Evolutionary conservation across 495 filamentous ascomycete genomes (phyloP), one percentile per base, ranked within the genome.

Genomic region (Penicillium desertorum): DNA sequence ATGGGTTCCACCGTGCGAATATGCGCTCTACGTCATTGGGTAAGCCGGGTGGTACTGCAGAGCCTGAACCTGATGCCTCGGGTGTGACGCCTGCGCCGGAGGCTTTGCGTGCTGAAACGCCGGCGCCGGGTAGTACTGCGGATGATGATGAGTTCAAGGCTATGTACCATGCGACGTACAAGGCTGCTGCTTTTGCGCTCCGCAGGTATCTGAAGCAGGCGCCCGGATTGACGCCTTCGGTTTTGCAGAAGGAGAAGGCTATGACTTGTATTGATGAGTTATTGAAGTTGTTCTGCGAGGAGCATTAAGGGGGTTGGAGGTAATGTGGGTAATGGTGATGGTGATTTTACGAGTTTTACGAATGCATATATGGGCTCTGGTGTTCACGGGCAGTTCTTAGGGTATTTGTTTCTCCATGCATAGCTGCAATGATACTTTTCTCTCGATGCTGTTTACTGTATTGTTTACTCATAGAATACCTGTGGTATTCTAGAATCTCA

Each of bases 121-220:
- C 67, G 8, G 56, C 58, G 34, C 62, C 64, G 5, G 53, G 56
- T 8, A 59, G 62, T 0, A 53, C 52, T 0, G 61, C 66, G 0
- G 79, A 82, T 29, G 80, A 81, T 44, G 83, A 86, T 60, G 83
- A 86, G 46, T 88, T 84, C 66, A 88, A 87, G 64, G 62, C 79
- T 9, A 79, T 87, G 68, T 88, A 88, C 51, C 85, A 88, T 58
- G 83, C 85, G 46, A 83, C 82, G 0, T 86, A 80, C 59, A 86
- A 84, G 56, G 80, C 82, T 19, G 78, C 82, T 1, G 78, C 75
- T 20, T 85, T 86, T 63, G 80, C 83, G 5, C 75, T 86, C 25
- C 73, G 84, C 43, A 76, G 70, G 39, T 75, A 79, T 52, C 66
- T 84, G 51, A 77, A 68, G 50, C 67, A 68, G 25, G 8, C 53